Evolutionary conservation across 1,284 basidiomycete genomes (phyloP).

Genomic region (Sanghuangporus weigelae): DNA sequence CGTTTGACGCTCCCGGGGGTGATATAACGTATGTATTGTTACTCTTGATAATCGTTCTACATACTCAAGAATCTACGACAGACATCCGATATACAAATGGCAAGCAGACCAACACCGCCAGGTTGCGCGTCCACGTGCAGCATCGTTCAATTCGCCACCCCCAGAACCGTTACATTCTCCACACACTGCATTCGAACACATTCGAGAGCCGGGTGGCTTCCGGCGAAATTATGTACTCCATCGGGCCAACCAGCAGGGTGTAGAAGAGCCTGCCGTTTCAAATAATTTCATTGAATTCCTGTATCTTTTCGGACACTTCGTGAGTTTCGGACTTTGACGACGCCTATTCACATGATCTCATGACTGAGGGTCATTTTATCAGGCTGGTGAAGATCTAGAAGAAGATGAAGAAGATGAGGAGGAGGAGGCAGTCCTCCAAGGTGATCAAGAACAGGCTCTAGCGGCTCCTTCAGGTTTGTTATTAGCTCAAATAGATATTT

Average conservation of each 20-base stretch:
- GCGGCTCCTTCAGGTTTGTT: conserved; percentile 22
- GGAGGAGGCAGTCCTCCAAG: conserved; percentile 33
- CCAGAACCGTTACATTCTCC: conserved; percentile 37
- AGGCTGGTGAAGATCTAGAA: conserved; percentile 94
- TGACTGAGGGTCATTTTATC: conserved; percentile 5
- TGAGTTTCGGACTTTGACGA: conserved; percentile 38
- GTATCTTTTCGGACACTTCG: conserved; percentile 91
- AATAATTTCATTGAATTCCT: conserved; percentile 92
- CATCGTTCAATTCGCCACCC: conserved; percentile 65
- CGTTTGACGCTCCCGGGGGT: conserved; percentile 78
- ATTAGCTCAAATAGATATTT: neutral
- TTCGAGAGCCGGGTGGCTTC: conserved; percentile 92
- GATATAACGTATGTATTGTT: conserved; percentile 79
- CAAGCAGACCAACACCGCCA: conserved; percentile 68
- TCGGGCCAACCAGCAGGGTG: conserved; percentile 62
- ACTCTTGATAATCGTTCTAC: neutral
- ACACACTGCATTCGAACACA: conserved; percentile 76
- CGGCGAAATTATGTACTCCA: conserved; percentile 80
- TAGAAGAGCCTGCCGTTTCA: conserved; percentile 59
- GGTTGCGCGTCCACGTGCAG: conserved; percentile 54
- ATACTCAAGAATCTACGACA: conserved; percentile 26
- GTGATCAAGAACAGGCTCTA: conserved; percentile 37
- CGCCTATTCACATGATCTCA: neutral
- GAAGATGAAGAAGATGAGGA: conserved; percentile 70
- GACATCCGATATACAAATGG: conserved; percentile 95